Conservation (phyloP, 176 grass and related monocot genomes). For the Carex pumila region DNA sequence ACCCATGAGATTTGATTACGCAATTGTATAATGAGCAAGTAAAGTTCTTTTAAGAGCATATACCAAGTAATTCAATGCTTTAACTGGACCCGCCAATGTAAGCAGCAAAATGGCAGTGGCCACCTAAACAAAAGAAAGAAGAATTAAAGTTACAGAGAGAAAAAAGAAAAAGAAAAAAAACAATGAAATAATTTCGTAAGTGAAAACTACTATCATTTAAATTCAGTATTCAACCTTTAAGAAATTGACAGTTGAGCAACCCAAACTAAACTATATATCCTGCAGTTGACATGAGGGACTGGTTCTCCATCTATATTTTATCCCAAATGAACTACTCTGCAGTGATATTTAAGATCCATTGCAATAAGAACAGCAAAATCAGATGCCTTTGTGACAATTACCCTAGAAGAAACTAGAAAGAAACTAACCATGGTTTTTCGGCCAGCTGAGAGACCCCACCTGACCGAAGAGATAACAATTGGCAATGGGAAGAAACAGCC, state of each 20-base stretch:
- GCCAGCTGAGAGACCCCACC: constrained; percentile 74
- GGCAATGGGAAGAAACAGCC: constrained; percentile 89
- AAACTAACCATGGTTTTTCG: constrained; percentile 80
- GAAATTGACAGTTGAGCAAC: background rate
- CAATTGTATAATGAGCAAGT: background rate
- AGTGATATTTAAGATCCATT: background rate
- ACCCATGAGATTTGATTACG: background rate
- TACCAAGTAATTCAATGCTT: constrained; percentile 82
- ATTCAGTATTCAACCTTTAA: background rate
- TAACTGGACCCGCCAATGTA: constrained; percentile 84
- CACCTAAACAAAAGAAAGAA: constrained; percentile 32
- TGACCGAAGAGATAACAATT: constrained; percentile 85
- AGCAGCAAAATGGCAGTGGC: constrained; percentile 80
- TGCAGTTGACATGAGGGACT: background rate
- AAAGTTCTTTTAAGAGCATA: background rate
- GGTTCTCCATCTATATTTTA: background rate
- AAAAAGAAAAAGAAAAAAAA: constrained; percentile 20
- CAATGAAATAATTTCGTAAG: background rate
- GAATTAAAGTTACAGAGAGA: background rate
- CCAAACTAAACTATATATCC: background rate
- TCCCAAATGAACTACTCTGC: background rate
- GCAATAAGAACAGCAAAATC: background rate
- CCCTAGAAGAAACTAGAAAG: background rate
- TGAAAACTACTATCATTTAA: background rate
- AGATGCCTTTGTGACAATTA: background rate